phyloP scores from a whole-genome alignment of 2,329 filamentous ascomycete species.

The Neofusicoccum parvum region DNA sequence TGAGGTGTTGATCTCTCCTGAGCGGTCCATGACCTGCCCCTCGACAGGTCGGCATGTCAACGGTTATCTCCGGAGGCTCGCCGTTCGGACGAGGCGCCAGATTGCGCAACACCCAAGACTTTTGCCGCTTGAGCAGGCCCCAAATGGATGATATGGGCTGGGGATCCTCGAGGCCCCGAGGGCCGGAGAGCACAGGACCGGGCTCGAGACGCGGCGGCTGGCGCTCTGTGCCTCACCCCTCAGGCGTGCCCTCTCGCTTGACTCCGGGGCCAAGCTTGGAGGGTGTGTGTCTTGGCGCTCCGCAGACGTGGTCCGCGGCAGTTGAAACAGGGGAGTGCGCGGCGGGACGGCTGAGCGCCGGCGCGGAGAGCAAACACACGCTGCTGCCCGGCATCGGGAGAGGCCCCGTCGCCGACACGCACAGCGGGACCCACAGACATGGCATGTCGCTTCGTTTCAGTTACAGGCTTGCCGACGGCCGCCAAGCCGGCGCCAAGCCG shows the following conservation, averaged over 20 bases:
- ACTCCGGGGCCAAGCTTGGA: no score
- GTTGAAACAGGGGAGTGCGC: slow-evolving; percentile 15
- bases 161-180: background rate
- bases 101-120: slow-evolving; percentile 7
- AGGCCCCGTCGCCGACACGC: no score
- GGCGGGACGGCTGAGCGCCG: slow-evolving; percentile 9
- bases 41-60: background rate
- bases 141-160: background rate
- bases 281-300: slow-evolving; percentile 1
- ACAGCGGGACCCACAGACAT: background rate
- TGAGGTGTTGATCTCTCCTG: slow-evolving; percentile 14
- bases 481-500: background rate
- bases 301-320: background rate
- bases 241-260: background rate
- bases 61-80: background rate
- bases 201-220: background rate
- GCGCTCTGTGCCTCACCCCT: background rate
- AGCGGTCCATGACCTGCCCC: background rate
- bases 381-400: background rate
- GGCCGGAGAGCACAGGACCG: background rate
- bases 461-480: background rate
- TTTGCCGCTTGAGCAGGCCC: background rate
- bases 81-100: background rate
- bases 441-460: slow-evolving; percentile 8
- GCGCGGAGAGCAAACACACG: background rate